Percentiles rank a stretch among this genome's conserved stretches.
These are phyloP conservation scores for Echeveria elegans DNA, from an alignment of 164 flowering plant species.

Conservation along the genomic window DNA sequence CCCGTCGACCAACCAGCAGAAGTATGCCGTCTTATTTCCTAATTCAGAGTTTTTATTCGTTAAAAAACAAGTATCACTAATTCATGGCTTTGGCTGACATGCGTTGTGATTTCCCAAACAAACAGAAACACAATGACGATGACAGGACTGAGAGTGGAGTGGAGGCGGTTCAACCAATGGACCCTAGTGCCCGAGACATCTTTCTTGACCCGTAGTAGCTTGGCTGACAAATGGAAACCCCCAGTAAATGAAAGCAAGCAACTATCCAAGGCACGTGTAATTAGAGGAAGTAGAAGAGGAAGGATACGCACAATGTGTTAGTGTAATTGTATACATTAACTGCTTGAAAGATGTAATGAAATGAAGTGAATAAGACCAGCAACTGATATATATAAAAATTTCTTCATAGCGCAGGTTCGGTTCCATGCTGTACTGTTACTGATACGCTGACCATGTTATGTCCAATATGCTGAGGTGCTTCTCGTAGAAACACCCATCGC, in stretches of 20 bases:
- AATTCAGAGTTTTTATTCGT: neutral
- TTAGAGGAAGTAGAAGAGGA: slow-evolving; percentile 15
- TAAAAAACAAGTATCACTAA: neutral
- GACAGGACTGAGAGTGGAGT: slow-evolving; percentile 10
- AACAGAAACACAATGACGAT: slow-evolving; percentile 13
- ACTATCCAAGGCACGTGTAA: no score
- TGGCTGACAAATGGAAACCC: neutral
- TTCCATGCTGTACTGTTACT: no score
- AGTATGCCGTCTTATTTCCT: slow-evolving; percentile 27
- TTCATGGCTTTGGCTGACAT: neutral
- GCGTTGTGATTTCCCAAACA: slow-evolving; percentile 1
- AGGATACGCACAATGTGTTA: slow-evolving; percentile 14
- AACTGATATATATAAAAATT: no score
- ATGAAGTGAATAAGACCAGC: neutral
- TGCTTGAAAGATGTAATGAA: neutral
- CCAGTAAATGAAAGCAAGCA: no score
- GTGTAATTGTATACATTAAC: slow-evolving; percentile 28
- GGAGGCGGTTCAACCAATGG: slow-evolving; percentile 15
- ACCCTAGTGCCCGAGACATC: slow-evolving; percentile 12
- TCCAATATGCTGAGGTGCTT: no score
- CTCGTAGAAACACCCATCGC: no score
- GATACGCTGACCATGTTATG: no score
- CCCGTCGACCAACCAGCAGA: slow-evolving; percentile 31
- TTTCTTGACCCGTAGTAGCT: slow-evolving; percentile 13
- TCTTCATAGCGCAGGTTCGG: no score